These are phyloP conservation scores for Macrocybe gigantea DNA, from an alignment of 768 basidiomycete species.

Conservation along the genomic window DNA sequence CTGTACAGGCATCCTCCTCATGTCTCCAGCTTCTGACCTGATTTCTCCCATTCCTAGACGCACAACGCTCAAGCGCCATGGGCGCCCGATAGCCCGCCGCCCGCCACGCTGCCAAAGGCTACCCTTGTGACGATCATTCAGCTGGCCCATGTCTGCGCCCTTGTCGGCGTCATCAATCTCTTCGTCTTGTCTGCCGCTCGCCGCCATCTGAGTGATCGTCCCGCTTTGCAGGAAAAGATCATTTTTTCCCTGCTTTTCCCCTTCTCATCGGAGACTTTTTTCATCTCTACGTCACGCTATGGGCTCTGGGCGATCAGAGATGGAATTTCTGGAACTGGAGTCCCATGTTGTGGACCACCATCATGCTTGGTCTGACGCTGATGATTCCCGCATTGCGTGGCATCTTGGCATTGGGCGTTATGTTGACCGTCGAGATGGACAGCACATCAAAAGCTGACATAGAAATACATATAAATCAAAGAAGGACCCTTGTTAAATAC, in stretches of 20 bases:
- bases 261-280: slow-evolving; percentile 64
- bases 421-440: slow-evolving; percentile 56
- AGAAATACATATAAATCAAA: neutral
- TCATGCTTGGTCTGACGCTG: slow-evolving; percentile 56
- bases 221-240: slow-evolving; percentile 69
- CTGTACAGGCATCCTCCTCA: slow-evolving; percentile 28
- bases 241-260: slow-evolving; percentile 58
- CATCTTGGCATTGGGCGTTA: slow-evolving; percentile 72
- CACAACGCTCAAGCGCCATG: slow-evolving; percentile 77
- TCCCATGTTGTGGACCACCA: slow-evolving; percentile 64
- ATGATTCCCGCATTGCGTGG: slow-evolving; percentile 68
- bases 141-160: slow-evolving; percentile 72
- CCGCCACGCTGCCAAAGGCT: slow-evolving; percentile 47
- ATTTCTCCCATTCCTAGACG: slow-evolving; percentile 33
- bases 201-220: slow-evolving; percentile 50
- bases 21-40: neutral
- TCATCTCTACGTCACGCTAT: slow-evolving; percentile 64
- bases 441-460: slow-evolving; percentile 12
- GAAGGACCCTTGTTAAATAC: neutral
- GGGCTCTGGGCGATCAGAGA: slow-evolving; percentile 67
- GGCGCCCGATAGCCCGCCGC: slow-evolving; percentile 42
- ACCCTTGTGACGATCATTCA: slow-evolving; percentile 68
- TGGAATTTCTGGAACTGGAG: slow-evolving; percentile 61
- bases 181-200: slow-evolving; percentile 61
- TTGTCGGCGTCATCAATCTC: slow-evolving; percentile 65